phyloP scores from a whole-genome alignment of 257 asterid species.

The Solanum gandarillasii region DNA sequence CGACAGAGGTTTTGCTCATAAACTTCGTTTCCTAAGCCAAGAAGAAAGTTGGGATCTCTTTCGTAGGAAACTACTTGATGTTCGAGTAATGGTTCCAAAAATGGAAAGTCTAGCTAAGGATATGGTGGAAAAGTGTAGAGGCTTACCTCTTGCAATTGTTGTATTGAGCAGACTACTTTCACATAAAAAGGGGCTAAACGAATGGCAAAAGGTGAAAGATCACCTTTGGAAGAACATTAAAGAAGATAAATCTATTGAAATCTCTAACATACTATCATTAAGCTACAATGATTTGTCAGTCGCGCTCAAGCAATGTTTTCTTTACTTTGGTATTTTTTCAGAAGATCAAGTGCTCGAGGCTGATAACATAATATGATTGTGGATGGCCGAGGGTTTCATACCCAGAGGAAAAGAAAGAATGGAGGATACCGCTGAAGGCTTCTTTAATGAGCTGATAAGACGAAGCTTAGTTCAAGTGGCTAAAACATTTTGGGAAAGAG shows the following conservation, averaged over 20 bases:
- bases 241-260: not conserved
- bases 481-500: not conserved
- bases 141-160: not conserved
- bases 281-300: not conserved
- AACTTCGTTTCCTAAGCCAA: too few relatives aligned
- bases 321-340: not conserved
- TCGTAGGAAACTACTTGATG: too few relatives aligned
- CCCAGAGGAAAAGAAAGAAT: not conserved
- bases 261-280: not conserved
- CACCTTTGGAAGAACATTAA: not conserved
- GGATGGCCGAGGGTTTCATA: not conserved
- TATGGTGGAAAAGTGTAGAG: too few relatives aligned
- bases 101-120: too few relatives aligned
- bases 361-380: too few relatives aligned
- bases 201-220: not conserved
- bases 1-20: too few relatives aligned
- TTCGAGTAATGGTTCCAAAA: too few relatives aligned
- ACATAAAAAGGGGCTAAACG: not conserved
- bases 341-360: too few relatives aligned
- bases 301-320: not conserved
- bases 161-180: not conserved
- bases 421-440: not conserved
- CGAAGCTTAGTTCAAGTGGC: not conserved
- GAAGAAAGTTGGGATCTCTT: too few relatives aligned
- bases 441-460: too few relatives aligned